Base-by-base conservation (phyloP, 2,329 filamentous ascomycete genomes). In the Penicillium occitanis region DNA sequence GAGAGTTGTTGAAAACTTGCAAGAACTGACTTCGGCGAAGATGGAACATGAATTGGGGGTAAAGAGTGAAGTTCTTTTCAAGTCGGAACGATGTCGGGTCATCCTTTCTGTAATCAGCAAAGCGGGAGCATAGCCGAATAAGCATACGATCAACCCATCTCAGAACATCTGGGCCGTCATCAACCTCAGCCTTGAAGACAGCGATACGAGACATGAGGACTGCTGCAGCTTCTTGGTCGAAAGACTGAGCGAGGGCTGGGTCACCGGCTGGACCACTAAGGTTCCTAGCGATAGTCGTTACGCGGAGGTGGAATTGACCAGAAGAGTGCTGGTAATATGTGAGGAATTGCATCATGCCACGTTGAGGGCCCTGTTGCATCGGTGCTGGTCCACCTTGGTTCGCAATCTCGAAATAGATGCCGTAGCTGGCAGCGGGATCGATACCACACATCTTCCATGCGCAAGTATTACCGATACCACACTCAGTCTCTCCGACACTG, bases 371-470 rank as follows among this genome's bases (percentile, higher is more conserved):
- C 77, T 94, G 92, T 74, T 94, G 91, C 78, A 96, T 91, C 69
- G 91, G 88, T 59, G 91, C 86, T 17, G 93, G 91, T 7, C 93
- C 93, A 42, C 92, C 93, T 80, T 98, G 95, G 72, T 91, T 92
- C 57, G 95, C 94, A 75, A 99, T 96, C 79, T 99, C 95, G 73
- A 98, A 99, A 81, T 98, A 99, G 69, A 99, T 87, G 68, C 93
- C 95, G 73, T 98, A 98, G 74, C 93, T 97, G 37, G 95, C 89
- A 64, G 89, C 90, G 11, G 95, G 95, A 73, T 98, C 93, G 71
- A 99, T 97, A 71, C 93, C 93, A 74, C 95, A 98, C 94, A 99
- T 97, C 82, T 99, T 99, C 95, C 95, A 99, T 2, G 93, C 94
- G 79, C 94, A 98, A 0, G 95, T 99, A 77, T 98, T 98, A 70